Evolutionary conservation across 2,329 filamentous ascomycete species (phyloP).

Genomic region (Talaromyces piceae): DNA sequence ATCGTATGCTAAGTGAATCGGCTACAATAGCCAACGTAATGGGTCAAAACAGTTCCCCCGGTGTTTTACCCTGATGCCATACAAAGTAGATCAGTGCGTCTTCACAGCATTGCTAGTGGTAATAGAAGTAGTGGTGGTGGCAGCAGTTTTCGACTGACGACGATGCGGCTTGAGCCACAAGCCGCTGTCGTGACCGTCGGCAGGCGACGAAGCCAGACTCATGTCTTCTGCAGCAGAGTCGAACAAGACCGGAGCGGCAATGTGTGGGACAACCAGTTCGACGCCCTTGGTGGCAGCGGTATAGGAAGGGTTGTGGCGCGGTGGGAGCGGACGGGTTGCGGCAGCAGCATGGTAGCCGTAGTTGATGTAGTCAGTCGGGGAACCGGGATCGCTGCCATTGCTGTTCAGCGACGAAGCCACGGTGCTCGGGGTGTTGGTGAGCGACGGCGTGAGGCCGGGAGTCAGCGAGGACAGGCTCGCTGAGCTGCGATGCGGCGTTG

Average conservation of each 20-base stretch:
- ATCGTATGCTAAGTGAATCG: too few species aligned
- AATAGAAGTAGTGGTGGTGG: not conserved
- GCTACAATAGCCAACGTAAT: too few species aligned
- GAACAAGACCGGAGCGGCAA: conserved; percentile 11
- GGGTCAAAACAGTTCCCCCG: too few species aligned
- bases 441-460: conserved; percentile 23
- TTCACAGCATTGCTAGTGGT: not conserved
- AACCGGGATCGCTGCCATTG: conserved; percentile 10
- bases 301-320: conserved; percentile 34
- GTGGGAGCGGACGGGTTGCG: conserved; percentile 29
- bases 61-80: too few species aligned
- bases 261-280: conserved; percentile 35
- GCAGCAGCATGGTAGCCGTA: not conserved
- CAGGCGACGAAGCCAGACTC: not conserved
- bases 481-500: conserved; percentile 21
- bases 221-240: not conserved
- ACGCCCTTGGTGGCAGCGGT: conserved; percentile 27
- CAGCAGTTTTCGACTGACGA: not conserved
- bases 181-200: not conserved
- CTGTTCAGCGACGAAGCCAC: conserved; percentile 35
- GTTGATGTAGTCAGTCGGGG: conserved; percentile 23
- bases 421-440: conserved; percentile 27
- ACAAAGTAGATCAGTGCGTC: not conserved
- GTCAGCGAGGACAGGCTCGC: conserved; percentile 27
- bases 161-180: not conserved